Evolutionary conservation across 139 green algal species (phyloP).

Genomic region (Limnomonas spitsbergensis): DNA sequence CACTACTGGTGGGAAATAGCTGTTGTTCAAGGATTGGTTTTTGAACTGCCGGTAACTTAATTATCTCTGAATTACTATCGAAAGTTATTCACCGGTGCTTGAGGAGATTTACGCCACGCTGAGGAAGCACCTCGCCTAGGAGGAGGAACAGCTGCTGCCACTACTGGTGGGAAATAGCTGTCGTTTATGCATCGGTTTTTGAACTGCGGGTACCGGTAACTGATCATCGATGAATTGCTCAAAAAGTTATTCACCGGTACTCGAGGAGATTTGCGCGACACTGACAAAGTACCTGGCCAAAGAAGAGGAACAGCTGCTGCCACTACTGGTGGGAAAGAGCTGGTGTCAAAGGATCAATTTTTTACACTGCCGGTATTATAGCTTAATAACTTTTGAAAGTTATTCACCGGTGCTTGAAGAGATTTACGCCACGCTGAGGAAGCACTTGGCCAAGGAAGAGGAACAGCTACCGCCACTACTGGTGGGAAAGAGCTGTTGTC

Average conservation of each 20-base stretch:
- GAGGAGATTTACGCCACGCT: slow-evolving; percentile 86
- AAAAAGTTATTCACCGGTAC: too few species aligned
- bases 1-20: slow-evolving; percentile 67
- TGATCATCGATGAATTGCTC: too few species aligned
- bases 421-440: slow-evolving; percentile 82
- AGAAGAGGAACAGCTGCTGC: slow-evolving; percentile 95
- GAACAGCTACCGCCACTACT: slow-evolving; percentile 94
- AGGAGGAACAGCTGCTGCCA: slow-evolving; percentile 95
- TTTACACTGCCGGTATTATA: too few species aligned
- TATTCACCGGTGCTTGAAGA: slow-evolving; percentile 69
- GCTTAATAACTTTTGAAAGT: too few species aligned
- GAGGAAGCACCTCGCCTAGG: slow-evolving; percentile 88
- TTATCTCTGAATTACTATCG: too few species aligned
- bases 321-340: slow-evolving; percentile 67
- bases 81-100: too few species aligned
- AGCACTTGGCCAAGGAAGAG: slow-evolving; percentile 95
- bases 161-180: slow-evolving; percentile 61
- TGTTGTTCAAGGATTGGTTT: not conserved
- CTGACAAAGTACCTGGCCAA: slow-evolving; percentile 91
- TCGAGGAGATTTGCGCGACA: slow-evolving; percentile 81
- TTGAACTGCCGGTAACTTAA: too few species aligned
- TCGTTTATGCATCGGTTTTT: too few species aligned
- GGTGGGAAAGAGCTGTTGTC: slow-evolving; percentile 21
- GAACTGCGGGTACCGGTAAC: too few species aligned
- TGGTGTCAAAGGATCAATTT: not conserved